phyloP scores from a whole-genome alignment of 352 stramenopile genomes.

The Pythium diclinum region DNA sequence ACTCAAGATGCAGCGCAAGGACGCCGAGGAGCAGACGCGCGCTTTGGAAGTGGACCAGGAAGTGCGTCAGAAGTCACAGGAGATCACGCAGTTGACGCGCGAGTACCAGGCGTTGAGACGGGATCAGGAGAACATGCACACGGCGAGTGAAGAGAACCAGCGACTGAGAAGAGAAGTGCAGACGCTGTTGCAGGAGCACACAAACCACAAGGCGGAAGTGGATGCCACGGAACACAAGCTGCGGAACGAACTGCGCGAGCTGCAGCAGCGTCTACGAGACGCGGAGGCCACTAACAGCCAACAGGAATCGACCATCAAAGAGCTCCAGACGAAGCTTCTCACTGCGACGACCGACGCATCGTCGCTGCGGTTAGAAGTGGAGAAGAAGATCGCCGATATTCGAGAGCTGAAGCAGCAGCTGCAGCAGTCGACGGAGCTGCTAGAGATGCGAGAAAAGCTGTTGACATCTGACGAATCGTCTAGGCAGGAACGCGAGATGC shows the following conservation, averaged over 20 bases:
- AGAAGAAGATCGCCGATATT: constrained; percentile 44
- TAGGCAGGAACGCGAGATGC: constrained; percentile 39
- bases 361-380: constrained; percentile 35
- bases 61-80: constrained; percentile 36
- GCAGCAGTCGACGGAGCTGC: constrained; percentile 35
- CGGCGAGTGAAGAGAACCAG: constrained; percentile 11
- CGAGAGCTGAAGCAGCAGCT: constrained; percentile 55
- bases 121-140: constrained; percentile 7
- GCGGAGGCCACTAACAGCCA: constrained; percentile 19
- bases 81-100: constrained; percentile 29
- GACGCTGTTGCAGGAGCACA: constrained; percentile 32
- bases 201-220: constrained; percentile 30
- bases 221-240: constrained; percentile 4
- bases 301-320: constrained; percentile 12
- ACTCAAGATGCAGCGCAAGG: constrained; percentile 75
- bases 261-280: constrained; percentile 31
- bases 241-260: constrained; percentile 24
- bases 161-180: constrained; percentile 16
- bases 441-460: constrained; percentile 48
- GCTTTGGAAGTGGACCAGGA: constrained; percentile 54
- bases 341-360: constrained; percentile 9
- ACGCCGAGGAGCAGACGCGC: constrained; percentile 55
- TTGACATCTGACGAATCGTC: constrained; percentile 44
- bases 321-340: constrained; percentile 42
- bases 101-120: constrained; percentile 30